Percentiles rank a stretch among this genome's conserved stretches.
Evolutionary conservation across 208 protist genomes (phyloP).

Genomic region (Wallacemonas sp.): DNA sequence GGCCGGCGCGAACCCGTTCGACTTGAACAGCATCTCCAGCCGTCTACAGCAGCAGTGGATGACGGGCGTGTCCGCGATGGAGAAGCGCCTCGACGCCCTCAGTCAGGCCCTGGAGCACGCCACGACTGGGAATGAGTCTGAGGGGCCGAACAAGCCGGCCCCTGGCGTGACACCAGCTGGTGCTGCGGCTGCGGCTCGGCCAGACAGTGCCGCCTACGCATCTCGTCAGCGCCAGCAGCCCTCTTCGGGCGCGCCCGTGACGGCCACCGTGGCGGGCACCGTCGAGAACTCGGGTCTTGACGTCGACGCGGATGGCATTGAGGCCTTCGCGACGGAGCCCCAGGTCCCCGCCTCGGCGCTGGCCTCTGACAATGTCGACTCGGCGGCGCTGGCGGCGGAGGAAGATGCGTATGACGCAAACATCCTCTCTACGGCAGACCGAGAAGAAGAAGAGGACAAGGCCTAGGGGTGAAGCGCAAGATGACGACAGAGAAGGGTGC

Average conservation of each 20-base stretch:
- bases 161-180: too few relatives aligned
- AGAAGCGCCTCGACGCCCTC: slow-evolving; percentile 58
- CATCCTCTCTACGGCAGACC: background rate
- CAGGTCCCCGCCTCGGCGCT: background rate
- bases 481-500: too few relatives aligned
- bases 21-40: slow-evolving; percentile 3
- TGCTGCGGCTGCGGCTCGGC: too few relatives aligned
- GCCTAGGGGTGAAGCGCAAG: too few relatives aligned
- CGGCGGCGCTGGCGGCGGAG: background rate
- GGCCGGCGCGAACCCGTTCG: background rate
- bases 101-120: slow-evolving; percentile 39
- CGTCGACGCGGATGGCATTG: background rate
- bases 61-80: slow-evolving; percentile 40
- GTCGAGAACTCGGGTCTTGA: background rate
- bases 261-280: slow-evolving; percentile 8
- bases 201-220: background rate
- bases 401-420: background rate
- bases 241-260: background rate
- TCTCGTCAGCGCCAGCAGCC: background rate
- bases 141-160: too few relatives aligned
- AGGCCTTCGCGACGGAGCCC: background rate
- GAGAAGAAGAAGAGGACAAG: background rate
- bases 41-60: slow-evolving; percentile 15
- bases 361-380: background rate
- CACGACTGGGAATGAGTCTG: too few relatives aligned